These are phyloP conservation scores for Urtica urens DNA, from an alignment of 306 rosid species.

Conservation along the genomic window DNA sequence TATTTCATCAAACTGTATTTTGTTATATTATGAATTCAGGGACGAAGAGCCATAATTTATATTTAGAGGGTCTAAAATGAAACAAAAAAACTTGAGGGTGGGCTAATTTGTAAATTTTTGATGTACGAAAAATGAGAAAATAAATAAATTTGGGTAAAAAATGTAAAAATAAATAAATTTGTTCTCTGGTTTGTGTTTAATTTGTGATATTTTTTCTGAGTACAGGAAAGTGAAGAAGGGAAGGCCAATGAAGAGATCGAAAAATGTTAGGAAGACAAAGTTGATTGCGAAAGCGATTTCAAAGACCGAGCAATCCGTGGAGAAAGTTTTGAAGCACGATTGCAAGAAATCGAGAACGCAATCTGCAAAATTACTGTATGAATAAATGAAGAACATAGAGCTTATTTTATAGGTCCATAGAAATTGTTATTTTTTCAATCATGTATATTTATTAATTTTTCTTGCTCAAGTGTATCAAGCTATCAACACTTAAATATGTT, in stretches of 20 bases:
- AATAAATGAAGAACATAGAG: slow-evolving; percentile 20
- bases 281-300: slow-evolving; percentile 60
- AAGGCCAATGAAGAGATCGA: slow-evolving; percentile 75
- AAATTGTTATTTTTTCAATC: neutral
- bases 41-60: too few species aligned
- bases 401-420: neutral
- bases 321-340: slow-evolving; percentile 47
- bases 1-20: too few species aligned
- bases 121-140: too few species aligned
- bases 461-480: neutral
- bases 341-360: slow-evolving; percentile 52
- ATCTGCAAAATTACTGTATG: slow-evolving; percentile 69
- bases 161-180: too few species aligned
- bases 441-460: neutral
- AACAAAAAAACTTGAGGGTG: too few species aligned
- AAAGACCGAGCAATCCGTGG: slow-evolving; percentile 35
- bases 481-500: neutral
- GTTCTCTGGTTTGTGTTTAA: neutral
- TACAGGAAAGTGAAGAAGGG: slow-evolving; percentile 71
- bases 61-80: too few species aligned
- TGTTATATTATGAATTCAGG: too few species aligned
- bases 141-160: too few species aligned
- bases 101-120: too few species aligned
- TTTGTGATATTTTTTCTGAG: neutral
- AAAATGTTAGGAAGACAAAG: slow-evolving; percentile 57